Evolutionary conservation across 2,329 filamentous ascomycete species (phyloP).

Genomic region (Basipetospora chlamydospora): DNA sequence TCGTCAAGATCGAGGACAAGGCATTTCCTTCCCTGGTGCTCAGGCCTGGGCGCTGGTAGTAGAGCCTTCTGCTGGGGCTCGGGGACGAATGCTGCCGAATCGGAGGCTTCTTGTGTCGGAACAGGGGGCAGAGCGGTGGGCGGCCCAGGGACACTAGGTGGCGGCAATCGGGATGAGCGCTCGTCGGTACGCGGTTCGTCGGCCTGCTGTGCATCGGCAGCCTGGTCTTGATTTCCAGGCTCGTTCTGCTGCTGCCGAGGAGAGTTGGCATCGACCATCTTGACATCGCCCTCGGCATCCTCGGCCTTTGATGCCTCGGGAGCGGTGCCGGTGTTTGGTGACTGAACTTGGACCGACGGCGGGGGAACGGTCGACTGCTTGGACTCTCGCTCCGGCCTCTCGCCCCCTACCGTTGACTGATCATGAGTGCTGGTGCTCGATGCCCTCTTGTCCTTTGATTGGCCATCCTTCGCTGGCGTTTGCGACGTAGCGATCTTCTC

Average conservation of each 20-base stretch:
- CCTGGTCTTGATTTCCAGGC: conserved; percentile 16
- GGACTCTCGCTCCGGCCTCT: conserved; percentile 22
- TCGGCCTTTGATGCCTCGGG: background rate
- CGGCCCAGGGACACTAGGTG: conserved; percentile 26
- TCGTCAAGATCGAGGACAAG: conserved; percentile 92
- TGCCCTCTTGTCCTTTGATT: conserved; percentile 27
- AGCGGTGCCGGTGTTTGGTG: conserved; percentile 17
- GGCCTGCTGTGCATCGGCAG: conserved; percentile 15
- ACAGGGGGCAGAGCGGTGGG: conserved; percentile 21
- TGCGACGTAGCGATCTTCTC: conserved; percentile 33
- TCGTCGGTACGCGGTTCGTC: too few species aligned
- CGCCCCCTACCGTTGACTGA: conserved; percentile 25
- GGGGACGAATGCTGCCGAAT: conserved; percentile 13
- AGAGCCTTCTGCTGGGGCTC: conserved; percentile 50
- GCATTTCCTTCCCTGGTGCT: conserved; percentile 80
- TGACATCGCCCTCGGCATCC: conserved; percentile 44
- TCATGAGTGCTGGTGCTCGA: conserved; percentile 33
- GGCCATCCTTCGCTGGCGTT: conserved; percentile 18
- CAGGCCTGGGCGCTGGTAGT: conserved; percentile 65
- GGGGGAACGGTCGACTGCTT: conserved; percentile 24
- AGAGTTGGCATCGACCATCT: conserved; percentile 54
- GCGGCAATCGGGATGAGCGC: too few species aligned
- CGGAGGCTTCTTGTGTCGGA: conserved; percentile 21
- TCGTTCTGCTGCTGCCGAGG: too few species aligned
- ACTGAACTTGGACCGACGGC: conserved; percentile 21